These are phyloP conservation scores for Cucurbita maxima DNA, from an alignment of 306 rosid genomes.

Conservation along the genomic window DNA sequence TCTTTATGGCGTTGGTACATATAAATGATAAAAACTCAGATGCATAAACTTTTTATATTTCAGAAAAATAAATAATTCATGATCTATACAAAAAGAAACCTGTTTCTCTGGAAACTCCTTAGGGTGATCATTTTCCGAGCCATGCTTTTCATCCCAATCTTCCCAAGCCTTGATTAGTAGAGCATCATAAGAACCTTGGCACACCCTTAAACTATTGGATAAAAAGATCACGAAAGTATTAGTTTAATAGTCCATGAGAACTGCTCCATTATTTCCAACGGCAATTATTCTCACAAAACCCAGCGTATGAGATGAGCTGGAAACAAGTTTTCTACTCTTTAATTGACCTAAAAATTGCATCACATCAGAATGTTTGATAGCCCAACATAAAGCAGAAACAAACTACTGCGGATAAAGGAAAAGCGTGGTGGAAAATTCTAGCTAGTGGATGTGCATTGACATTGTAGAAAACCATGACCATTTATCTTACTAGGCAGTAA, in stretches of 20 bases:
- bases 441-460: neutral
- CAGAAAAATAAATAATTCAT: neutral
- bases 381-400: neutral
- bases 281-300: neutral
- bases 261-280: neutral
- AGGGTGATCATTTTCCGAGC: slow-evolving; percentile 86
- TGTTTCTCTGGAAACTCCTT: slow-evolving; percentile 64
- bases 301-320: neutral
- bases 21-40: neutral
- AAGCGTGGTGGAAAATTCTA: neutral
- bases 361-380: neutral
- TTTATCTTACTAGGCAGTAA: neutral
- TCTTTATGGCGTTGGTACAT: neutral
- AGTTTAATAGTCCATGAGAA: neutral
- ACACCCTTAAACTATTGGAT: slow-evolving; percentile 48
- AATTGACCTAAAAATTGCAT: neutral
- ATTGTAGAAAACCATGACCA: neutral
- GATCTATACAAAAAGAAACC: slow-evolving; percentile 27
- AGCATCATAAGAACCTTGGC: slow-evolving; percentile 65
- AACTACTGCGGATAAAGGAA: neutral
- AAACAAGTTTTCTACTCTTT: neutral
- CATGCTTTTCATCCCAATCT: slow-evolving; percentile 51
- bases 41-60: neutral
- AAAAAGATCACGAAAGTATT: slow-evolving; percentile 7
- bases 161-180: slow-evolving; percentile 71